Evolutionary conservation across 2,329 filamentous ascomycete genomes (phyloP).

Genomic region (Chalara sp.): DNA sequence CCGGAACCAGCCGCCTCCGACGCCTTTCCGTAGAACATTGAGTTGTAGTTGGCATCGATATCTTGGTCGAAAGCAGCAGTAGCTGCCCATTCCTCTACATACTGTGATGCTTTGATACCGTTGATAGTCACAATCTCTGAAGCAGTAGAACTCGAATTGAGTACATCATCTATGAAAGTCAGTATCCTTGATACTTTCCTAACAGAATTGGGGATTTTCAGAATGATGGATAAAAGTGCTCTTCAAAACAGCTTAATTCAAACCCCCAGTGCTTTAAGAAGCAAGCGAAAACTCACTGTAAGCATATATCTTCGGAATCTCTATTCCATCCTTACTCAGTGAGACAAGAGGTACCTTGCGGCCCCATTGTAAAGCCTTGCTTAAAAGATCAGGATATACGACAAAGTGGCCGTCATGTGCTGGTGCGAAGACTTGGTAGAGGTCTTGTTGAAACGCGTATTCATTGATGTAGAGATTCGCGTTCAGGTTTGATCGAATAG

Average conservation of each 20-base stretch:
- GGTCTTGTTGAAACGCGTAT: slow-evolving; percentile 46
- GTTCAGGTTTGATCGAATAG: slow-evolving; percentile 36
- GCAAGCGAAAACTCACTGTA: slow-evolving; percentile 29
- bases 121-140: slow-evolving; percentile 49
- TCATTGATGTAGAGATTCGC: slow-evolving; percentile 41
- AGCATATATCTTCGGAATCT: slow-evolving; percentile 50
- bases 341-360: slow-evolving; percentile 48
- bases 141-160: slow-evolving; percentile 33
- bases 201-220: too few relatives aligned
- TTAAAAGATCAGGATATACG: slow-evolving; percentile 45
- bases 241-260: too few relatives aligned
- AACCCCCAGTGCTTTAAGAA: too few relatives aligned
- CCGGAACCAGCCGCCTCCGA: slow-evolving; percentile 13
- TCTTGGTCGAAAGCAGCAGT: slow-evolving; percentile 31
- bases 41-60: slow-evolving; percentile 34
- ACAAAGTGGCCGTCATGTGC: slow-evolving; percentile 61
- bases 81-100: slow-evolving; percentile 38
- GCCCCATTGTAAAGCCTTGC: slow-evolving; percentile 43
- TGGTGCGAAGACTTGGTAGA: slow-evolving; percentile 44
- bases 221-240: too few relatives aligned
- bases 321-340: slow-evolving; percentile 51
- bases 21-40: slow-evolving; percentile 32
- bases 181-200: too few relatives aligned
- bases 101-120: slow-evolving; percentile 43
- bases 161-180: slow-evolving; percentile 17